Conservation (phyloP, 345 rosid genomes). For the Trapa incisa region DNA sequence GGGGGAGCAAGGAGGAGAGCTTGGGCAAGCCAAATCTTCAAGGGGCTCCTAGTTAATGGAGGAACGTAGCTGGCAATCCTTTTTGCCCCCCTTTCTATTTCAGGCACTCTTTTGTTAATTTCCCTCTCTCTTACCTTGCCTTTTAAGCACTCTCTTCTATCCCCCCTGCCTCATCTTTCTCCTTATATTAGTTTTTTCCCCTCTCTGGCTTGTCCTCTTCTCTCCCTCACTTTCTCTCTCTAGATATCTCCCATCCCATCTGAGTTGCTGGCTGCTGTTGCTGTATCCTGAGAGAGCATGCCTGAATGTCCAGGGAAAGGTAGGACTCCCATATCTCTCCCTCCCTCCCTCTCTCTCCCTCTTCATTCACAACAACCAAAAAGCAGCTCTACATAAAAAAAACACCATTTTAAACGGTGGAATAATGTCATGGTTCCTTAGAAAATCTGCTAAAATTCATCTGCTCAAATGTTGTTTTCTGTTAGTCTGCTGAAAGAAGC, state of each 20-base stretch:
- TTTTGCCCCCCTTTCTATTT: constrained; percentile 18
- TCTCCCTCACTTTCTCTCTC: constrained; percentile 17
- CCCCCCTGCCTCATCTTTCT: constrained; percentile 9
- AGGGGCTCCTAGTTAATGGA: constrained; percentile 1
- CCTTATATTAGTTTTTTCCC: constrained; percentile 19
- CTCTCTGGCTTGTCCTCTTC: constrained; percentile 11
- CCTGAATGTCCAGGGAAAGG: constrained; percentile 99
- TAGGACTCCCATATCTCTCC: constrained; percentile 18
- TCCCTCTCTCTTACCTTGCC: constrained; percentile 47
- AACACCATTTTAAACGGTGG: not conserved
- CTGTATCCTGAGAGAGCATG: constrained; percentile 48
- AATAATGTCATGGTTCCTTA: not conserved
- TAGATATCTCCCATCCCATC: constrained; percentile 10
- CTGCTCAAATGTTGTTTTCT: not conserved
- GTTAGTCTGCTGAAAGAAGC: not conserved
- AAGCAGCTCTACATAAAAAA: not conserved
- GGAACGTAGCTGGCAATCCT: not conserved
- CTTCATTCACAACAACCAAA: not conserved
- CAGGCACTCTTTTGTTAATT: constrained; percentile 8
- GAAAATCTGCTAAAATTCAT: not conserved
- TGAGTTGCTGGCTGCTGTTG: not conserved
- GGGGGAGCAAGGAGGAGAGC: not conserved
- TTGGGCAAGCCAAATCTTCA: constrained; percentile 6
- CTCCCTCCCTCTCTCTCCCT: constrained; percentile 11
- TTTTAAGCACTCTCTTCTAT: constrained; percentile 42